Conservation (phyloP, 2,329 filamentous ascomycete genomes). For the Colletotrichum scovillei region DNA sequence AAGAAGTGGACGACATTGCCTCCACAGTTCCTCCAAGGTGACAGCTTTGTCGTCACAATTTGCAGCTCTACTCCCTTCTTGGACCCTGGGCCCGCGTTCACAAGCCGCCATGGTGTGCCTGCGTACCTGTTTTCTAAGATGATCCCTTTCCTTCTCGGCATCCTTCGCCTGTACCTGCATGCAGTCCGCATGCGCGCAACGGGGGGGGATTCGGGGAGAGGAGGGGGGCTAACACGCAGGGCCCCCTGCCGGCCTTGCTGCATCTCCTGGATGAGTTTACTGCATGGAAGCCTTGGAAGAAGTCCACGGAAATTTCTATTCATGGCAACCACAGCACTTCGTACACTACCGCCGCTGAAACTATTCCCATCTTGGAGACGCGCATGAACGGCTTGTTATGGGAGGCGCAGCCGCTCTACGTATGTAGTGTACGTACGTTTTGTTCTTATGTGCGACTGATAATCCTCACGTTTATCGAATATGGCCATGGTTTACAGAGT, state of each 20-base stretch:
- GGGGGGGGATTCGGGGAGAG: too few species aligned
- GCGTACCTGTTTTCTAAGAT: background rate
- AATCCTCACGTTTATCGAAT: background rate
- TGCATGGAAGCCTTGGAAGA: conserved; percentile 29
- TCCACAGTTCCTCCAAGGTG: background rate
- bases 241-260: conserved; percentile 4
- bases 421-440: background rate
- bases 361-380: conserved; percentile 10
- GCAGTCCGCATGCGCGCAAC: background rate
- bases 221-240: background rate
- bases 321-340: background rate
- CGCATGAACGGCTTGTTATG: background rate
- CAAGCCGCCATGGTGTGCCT: background rate
- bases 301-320: conserved; percentile 14
- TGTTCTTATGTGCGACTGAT: background rate
- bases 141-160: conserved; percentile 9
- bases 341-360: background rate
- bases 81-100: background rate
- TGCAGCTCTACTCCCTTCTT: conserved; percentile 7
- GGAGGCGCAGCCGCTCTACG: background rate
- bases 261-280: conserved; percentile 16
- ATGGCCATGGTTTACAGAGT: background rate
- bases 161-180: conserved; percentile 27
- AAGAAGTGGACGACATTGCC: conserved; percentile 14
- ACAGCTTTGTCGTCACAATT: conserved; percentile 12